Percentiles rank a stretch among this genome's conserved stretches.
These are phyloP conservation scores for Mucuna pruriens DNA, from an alignment of 306 rosid species.

Conservation along the genomic window DNA sequence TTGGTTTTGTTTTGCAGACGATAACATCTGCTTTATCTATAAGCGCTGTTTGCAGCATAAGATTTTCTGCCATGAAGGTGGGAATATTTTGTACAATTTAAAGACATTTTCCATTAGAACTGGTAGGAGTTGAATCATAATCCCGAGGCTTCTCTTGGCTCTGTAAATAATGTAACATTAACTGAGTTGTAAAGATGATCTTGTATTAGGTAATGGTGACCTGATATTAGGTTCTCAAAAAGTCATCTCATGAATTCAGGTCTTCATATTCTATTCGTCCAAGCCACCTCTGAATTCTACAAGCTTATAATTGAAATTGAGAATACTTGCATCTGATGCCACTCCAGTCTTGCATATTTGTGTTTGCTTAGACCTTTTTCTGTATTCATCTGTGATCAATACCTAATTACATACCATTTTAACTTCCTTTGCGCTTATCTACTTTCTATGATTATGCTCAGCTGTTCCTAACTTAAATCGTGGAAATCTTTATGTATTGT, in stretches of 20 bases:
- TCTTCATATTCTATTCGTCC: conserved; percentile 25
- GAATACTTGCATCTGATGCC: neutral
- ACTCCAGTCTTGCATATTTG: neutral
- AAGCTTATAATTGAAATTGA: neutral
- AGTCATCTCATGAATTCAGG: conserved; percentile 36
- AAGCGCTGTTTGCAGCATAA: conserved; percentile 41
- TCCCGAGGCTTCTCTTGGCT: conserved; percentile 50
- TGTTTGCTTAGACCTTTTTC: neutral
- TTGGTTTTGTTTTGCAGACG: conserved; percentile 36
- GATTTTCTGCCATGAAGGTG: conserved; percentile 27
- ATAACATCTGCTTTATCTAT: conserved; percentile 20
- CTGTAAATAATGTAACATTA: conserved; percentile 63
- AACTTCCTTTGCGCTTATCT: too few relatives aligned
- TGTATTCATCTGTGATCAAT: neutral
- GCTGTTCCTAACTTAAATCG: too few relatives aligned
- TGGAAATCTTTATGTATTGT: too few relatives aligned
- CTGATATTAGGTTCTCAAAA: conserved; percentile 27
- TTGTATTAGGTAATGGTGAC: conserved; percentile 34
- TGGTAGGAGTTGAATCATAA: conserved; percentile 35
- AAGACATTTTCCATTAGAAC: neutral
- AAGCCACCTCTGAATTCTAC: conserved; percentile 1
- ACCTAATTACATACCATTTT: too few relatives aligned
- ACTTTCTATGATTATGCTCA: too few relatives aligned
- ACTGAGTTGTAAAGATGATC: conserved; percentile 65
- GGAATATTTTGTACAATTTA: too few relatives aligned